phyloP scores from a whole-genome alignment of 352 stramenopile species.

The Pythium chondricola region DNA sequence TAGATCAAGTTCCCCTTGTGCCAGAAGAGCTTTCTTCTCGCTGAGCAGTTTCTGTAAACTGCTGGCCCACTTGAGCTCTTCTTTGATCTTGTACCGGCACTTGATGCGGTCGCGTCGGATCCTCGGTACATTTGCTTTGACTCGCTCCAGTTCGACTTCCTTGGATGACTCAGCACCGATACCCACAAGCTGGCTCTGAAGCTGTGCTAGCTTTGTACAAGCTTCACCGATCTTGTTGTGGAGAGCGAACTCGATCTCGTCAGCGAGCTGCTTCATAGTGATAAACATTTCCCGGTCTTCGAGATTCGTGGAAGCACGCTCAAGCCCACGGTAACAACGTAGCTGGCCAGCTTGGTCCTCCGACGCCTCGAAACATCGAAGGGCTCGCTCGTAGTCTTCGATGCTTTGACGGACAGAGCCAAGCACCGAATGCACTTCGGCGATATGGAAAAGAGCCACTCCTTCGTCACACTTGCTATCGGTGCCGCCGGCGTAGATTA shows the following conservation, averaged over 20 bases:
- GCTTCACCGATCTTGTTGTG: conserved; percentile 38
- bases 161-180: conserved; percentile 55
- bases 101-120: conserved; percentile 54
- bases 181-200: conserved; percentile 56
- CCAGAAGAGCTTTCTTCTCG: conserved; percentile 51
- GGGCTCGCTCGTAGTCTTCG: conserved; percentile 44
- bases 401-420: conserved; percentile 41
- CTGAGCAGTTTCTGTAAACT: conserved; percentile 48
- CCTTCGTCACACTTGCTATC: conserved; percentile 29
- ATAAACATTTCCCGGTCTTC: conserved; percentile 46
- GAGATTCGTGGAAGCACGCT: conserved; percentile 36
- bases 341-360: conserved; percentile 39
- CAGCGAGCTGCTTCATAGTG: conserved; percentile 37
- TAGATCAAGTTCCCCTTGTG: conserved; percentile 55
- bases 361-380: conserved; percentile 45
- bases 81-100: conserved; percentile 42
- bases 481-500: conserved; percentile 24
- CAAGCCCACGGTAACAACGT: conserved; percentile 48
- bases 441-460: conserved; percentile 23
- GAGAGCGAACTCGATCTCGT: conserved; percentile 65
- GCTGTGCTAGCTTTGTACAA: conserved; percentile 26
- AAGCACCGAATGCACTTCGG: conserved; percentile 30
- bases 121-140: conserved; percentile 55
- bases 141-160: conserved; percentile 53
- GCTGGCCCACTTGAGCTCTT: conserved; percentile 43